These are phyloP conservation scores for Forsythia suspensa DNA, from an alignment of 257 asterid genomes.

Conservation along the genomic window DNA sequence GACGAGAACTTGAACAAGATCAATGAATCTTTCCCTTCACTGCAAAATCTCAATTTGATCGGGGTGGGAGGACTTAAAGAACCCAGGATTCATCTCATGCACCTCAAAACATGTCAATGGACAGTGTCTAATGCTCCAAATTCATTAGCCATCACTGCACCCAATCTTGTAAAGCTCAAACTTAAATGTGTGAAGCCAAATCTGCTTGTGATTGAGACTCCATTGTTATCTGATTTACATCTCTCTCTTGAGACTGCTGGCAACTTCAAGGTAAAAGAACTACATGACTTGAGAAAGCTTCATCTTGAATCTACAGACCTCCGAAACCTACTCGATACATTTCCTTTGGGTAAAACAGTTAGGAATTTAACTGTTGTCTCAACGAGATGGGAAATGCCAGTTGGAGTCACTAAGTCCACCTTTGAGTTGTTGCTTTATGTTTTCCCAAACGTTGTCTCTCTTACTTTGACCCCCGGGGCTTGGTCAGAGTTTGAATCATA, in stretches of 20 bases:
- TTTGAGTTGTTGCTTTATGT: constrained; percentile 43
- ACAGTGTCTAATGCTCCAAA: constrained; percentile 62
- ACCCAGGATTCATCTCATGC: constrained; percentile 55
- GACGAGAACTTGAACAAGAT: constrained; percentile 75
- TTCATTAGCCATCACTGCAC: constrained; percentile 58
- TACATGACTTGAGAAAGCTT: constrained; percentile 45
- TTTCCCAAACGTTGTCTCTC: constrained; percentile 56
- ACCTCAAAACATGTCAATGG: constrained; percentile 64
- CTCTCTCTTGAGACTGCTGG: constrained; percentile 50
- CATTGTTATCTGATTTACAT: constrained; percentile 44
- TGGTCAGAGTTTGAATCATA: constrained; percentile 64
- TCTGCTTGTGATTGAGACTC: constrained; percentile 57
- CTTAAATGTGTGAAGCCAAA: constrained; percentile 65
- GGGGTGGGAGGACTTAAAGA: constrained; percentile 88
- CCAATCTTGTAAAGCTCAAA: constrained; percentile 49
- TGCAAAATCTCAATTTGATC: constrained; percentile 62
- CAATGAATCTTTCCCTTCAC: constrained; percentile 56
- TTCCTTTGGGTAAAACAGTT: constrained; percentile 51
- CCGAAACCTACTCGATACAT: constrained; percentile 37
- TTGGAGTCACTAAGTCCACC: constrained; percentile 41
- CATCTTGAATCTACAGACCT: constrained; percentile 62
- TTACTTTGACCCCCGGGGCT: constrained; percentile 54
- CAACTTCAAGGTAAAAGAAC: constrained; percentile 45
- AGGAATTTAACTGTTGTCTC: constrained; percentile 49
- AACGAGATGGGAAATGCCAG: constrained; percentile 41